Evolutionary conservation across 1,284 basidiomycete species (phyloP).

Genomic region (Trichosporon asahii): DNA sequence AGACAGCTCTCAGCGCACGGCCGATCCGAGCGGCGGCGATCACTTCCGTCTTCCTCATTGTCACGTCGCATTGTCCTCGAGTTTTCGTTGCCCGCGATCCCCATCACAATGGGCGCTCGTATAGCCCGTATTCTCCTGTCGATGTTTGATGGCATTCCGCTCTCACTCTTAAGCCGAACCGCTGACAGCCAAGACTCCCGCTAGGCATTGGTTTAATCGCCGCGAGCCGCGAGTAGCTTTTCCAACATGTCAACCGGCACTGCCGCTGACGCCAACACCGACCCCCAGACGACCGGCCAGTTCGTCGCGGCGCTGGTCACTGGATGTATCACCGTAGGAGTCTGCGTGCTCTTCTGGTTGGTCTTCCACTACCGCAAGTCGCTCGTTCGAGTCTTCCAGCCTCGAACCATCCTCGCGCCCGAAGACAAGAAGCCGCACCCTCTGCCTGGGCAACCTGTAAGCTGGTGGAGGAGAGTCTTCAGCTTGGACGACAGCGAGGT

Average conservation of each 20-base stretch:
- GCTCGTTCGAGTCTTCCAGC: slow-evolving; percentile 44
- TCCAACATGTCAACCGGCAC: slow-evolving; percentile 5
- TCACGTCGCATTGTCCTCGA: neutral
- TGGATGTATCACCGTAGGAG: slow-evolving; percentile 44
- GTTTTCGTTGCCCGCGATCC: neutral
- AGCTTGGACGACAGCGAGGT: slow-evolving; percentile 39
- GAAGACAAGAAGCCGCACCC: slow-evolving; percentile 28
- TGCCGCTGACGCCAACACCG: slow-evolving; percentile 11
- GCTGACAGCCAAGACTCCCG: neutral
- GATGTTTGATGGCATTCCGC: too few species aligned
- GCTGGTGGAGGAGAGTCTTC: slow-evolving; percentile 44
- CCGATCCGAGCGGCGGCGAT: neutral
- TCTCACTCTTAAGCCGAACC: too few species aligned
- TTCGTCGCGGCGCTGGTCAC: slow-evolving; percentile 50
- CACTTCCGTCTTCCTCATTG: neutral
- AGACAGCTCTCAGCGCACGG: neutral
- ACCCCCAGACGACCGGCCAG: slow-evolving; percentile 32
- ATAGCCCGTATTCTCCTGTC: neutral
- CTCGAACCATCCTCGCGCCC: slow-evolving; percentile 40
- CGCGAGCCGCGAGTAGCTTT: neutral
- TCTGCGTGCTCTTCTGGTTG: slow-evolving; percentile 37
- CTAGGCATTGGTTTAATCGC: neutral
- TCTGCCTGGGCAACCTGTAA: slow-evolving; percentile 31
- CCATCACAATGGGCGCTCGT: neutral
- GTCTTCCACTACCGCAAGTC: slow-evolving; percentile 36